Percentiles rank a stretch among this genome's conserved stretches.
phyloP scores from a whole-genome alignment of 1,284 basidiomycete genomes.

The Puccinia novopanici region DNA sequence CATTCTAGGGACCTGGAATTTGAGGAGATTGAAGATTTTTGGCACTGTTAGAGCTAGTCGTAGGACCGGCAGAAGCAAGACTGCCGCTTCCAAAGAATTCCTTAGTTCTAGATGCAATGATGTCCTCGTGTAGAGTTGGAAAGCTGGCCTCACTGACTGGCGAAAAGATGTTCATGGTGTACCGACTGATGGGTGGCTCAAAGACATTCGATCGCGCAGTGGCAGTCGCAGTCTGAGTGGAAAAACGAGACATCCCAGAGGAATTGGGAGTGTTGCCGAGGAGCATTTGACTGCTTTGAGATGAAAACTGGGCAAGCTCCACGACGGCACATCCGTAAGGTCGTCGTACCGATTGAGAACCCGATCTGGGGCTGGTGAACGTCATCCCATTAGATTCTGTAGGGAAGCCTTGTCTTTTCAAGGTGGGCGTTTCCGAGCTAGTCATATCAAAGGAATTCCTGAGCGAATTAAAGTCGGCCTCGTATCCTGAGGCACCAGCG shows the following conservation, averaged over 20 bases:
- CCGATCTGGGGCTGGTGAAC: constrained; percentile 33
- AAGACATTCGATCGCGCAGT: constrained; percentile 23
- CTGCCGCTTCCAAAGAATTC: constrained; percentile 71
- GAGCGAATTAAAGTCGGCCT: constrained; percentile 43
- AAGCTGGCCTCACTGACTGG: constrained; percentile 80
- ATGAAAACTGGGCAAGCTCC: constrained; percentile 76
- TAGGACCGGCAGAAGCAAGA: constrained; percentile 35
- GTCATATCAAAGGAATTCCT: constrained; percentile 44
- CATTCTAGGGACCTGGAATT: constrained; percentile 59
- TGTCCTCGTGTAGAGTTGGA: constrained; percentile 90
- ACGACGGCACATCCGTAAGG: constrained; percentile 93
- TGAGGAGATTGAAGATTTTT: constrained; percentile 64
- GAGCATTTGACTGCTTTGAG: constrained; percentile 58
- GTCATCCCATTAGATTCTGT: constrained; percentile 52
- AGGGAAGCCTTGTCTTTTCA: constrained; percentile 29
- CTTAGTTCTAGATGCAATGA: constrained; percentile 75
- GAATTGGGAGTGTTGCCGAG: constrained; percentile 39
- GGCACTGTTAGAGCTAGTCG: constrained; percentile 7
- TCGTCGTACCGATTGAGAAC: constrained; percentile 66
- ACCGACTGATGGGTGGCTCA: constrained; percentile 62
- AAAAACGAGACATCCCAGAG: constrained; percentile 66
- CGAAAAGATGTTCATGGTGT: constrained; percentile 84
- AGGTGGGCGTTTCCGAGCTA: constrained; percentile 13
- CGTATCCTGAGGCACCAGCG: constrained; percentile 30
- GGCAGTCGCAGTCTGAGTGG: constrained; percentile 52